Evolutionary conservation across 345 rosid genomes (phyloP).

Genomic region (Syzygium jambos): DNA sequence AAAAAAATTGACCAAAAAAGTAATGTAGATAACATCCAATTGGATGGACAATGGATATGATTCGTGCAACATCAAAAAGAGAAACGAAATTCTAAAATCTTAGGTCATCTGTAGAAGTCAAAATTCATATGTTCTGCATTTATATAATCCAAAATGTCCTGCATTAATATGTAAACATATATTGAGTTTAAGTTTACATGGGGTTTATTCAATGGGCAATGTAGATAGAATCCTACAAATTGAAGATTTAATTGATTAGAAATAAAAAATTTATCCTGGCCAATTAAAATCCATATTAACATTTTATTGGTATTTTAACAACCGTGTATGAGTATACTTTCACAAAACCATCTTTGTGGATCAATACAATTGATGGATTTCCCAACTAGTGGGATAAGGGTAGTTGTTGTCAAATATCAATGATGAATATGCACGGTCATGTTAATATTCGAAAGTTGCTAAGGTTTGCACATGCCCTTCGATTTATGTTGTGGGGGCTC

Average conservation of each 20-base stretch:
- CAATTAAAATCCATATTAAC: neutral
- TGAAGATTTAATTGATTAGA: neutral
- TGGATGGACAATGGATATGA: neutral
- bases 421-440: neutral
- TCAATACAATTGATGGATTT: neutral
- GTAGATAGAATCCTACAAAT: neutral
- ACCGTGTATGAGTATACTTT: neutral
- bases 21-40: neutral
- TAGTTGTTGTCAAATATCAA: neutral
- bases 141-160: neutral
- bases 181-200: neutral
- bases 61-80: neutral
- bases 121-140: neutral
- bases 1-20: neutral
- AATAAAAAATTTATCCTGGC: neutral
- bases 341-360: neutral
- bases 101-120: neutral
- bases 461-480: neutral
- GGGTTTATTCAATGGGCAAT: neutral
- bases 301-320: neutral
- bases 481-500: neutral
- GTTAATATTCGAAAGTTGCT: neutral
- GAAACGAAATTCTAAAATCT: neutral
- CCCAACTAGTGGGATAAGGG: neutral
- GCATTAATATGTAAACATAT: neutral